A percentile compares a stretch with the other conserved stretches of the same genome.
These are phyloP conservation scores for Evernia prunastri DNA, from an alignment of 495 filamentous ascomycete species.

Conservation along the genomic window DNA sequence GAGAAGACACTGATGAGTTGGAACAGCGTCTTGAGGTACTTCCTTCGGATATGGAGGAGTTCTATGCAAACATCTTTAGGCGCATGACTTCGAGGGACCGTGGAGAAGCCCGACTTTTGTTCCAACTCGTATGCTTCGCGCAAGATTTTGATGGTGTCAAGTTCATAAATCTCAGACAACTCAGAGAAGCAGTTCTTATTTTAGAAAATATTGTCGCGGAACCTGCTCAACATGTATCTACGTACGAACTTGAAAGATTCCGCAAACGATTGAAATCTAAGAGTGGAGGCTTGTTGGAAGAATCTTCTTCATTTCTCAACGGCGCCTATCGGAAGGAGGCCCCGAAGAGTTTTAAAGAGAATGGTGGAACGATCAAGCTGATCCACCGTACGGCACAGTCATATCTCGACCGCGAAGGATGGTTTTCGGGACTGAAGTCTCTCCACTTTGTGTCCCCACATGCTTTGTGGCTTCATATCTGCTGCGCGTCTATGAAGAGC, in stretches of 20 bases:
- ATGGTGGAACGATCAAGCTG: not conserved
- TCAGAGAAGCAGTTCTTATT: not conserved
- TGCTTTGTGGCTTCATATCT: not conserved
- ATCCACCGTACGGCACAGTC: not conserved
- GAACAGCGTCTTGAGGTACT: not conserved
- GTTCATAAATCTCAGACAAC: not conserved
- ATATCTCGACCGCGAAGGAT: not conserved
- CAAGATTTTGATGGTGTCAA: no score
- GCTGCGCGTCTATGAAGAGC: not conserved
- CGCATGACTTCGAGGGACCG: constrained; percentile 2
- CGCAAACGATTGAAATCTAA: not conserved
- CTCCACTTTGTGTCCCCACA: not conserved
- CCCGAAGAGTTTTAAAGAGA: not conserved
- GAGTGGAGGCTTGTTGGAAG: not conserved
- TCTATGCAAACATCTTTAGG: not conserved
- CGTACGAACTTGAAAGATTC: not conserved
- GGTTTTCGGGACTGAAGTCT: not conserved
- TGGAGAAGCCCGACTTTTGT: not conserved
- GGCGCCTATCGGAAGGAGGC: no score
- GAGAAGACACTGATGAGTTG: not conserved
- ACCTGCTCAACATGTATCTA: no score
- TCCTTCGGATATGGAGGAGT: not conserved
- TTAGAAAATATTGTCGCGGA: no score
- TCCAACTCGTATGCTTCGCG: not conserved
- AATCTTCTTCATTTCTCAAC: no score